Conservation (phyloP, 31 red algal genomes). For the Endocladia muricata region DNA sequence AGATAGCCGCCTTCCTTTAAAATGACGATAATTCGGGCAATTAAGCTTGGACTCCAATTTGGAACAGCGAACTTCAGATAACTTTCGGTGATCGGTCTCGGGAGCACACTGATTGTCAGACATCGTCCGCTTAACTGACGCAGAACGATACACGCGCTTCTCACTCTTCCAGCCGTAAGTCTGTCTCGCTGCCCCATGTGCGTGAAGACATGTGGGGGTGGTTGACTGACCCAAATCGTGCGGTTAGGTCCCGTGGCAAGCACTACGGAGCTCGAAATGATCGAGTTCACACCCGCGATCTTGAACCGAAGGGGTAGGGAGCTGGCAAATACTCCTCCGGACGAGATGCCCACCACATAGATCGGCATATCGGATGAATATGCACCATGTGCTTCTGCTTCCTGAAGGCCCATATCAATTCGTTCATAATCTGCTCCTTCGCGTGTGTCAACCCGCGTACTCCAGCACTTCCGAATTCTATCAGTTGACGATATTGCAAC, state of each 20-base stretch:
- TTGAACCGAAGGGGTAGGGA: conserved; percentile 20
- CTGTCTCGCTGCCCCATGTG: conserved; percentile 34
- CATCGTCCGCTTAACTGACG: neutral
- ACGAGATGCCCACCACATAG: conserved; percentile 35
- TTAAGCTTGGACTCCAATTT: conserved; percentile 5
- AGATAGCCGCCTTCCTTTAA: conserved; percentile 14
- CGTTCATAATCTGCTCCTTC: conserved; percentile 19
- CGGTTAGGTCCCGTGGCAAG: neutral
- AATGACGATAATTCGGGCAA: conserved; percentile 8
- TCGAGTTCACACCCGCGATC: conserved; percentile 15
- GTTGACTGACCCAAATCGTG: neutral
- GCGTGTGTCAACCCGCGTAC: neutral
- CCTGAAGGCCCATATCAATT: conserved; percentile 16
- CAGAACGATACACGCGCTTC: conserved; percentile 2
- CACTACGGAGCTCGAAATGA: conserved; percentile 19
- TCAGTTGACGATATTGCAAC: conserved; percentile 45
- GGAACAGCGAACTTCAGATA: conserved; percentile 17
- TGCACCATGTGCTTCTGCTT: neutral
- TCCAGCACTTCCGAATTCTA: conserved; percentile 37
- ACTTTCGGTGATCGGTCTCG: conserved; percentile 17
- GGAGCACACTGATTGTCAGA: conserved; percentile 5
- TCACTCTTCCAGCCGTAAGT: conserved; percentile 19
- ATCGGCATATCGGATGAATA: conserved; percentile 11
- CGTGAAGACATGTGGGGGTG: conserved; percentile 40
- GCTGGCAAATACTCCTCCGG: conserved; percentile 29